Evolutionary conservation across 2,329 filamentous ascomycete genomes (phyloP).

Genomic region (Aspergillus proliferans): DNA sequence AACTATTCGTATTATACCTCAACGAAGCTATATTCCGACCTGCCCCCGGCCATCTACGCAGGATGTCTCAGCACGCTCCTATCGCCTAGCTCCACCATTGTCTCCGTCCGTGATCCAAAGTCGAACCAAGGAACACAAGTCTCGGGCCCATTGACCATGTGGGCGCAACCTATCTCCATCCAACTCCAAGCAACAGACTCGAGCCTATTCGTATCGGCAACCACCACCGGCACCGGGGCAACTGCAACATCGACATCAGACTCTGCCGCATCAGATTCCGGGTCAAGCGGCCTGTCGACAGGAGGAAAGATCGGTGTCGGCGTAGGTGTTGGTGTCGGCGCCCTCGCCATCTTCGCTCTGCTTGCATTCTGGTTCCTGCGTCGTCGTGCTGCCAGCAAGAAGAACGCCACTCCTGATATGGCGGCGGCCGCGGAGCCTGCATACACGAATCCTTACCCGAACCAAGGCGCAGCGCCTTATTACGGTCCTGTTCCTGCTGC

Average conservation of each 20-base stretch:
- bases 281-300: not conserved
- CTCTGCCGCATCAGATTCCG: not conserved
- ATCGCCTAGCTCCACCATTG: slow-evolving; percentile 5
- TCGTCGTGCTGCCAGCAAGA: not conserved
- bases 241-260: not conserved
- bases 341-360: not conserved
- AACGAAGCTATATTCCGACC: slow-evolving; percentile 3
- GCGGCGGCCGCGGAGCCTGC: no score
- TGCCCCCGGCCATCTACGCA: not conserved
- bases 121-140: slow-evolving; percentile 9
- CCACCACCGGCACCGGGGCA: not conserved
- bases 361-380: not conserved
- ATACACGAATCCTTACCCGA: no score
- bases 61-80: slow-evolving; percentile 13
- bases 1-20: slow-evolving; percentile 3
- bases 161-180: slow-evolving; percentile 16
- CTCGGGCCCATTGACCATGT: slow-evolving; percentile 20
- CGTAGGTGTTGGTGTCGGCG: not conserved
- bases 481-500: no score
- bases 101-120: slow-evolving; percentile 9
- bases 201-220: not conserved
- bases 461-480: no score
- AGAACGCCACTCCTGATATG: not conserved
- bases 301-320: not conserved
- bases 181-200: not conserved